Evolutionary conservation across 208 protist species (phyloP).

Genomic region (Tritrichomonas musculus): DNA sequence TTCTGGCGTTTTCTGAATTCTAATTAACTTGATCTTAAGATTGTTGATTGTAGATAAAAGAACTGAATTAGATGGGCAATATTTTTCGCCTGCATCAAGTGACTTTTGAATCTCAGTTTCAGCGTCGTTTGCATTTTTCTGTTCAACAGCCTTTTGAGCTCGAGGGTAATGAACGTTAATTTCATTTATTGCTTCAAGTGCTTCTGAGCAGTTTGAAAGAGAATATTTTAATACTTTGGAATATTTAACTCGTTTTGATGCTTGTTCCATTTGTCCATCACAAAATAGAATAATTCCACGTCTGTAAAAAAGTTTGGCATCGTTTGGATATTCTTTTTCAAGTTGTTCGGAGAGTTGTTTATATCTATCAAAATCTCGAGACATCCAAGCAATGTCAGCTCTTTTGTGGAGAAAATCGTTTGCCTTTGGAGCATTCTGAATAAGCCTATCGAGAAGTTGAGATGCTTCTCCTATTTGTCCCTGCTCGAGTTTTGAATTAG

Average conservation of each 20-base stretch:
- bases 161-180: not conserved
- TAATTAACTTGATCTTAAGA: not conserved
- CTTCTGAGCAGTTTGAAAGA: not conserved
- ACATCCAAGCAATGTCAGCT: not conserved
- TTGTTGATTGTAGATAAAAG: not conserved
- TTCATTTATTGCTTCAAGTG: not conserved
- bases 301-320: not conserved
- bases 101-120: not conserved
- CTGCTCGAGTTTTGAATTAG: not conserved
- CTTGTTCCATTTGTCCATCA: not conserved
- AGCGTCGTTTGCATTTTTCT: not conserved
- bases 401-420: not conserved
- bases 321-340: not conserved
- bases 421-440: not conserved
- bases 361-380: not conserved
- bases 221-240: not conserved
- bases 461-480: not conserved
- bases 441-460: not conserved
- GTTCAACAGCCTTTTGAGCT: not conserved
- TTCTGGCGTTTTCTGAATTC: not conserved
- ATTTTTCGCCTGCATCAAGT: not conserved
- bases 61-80: not conserved
- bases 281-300: not conserved
- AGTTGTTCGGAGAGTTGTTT: not conserved
- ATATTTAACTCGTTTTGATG: not conserved